Percentiles rank a stretch among this genome's conserved stretches.
Evolutionary conservation across 306 rosid species (phyloP).

Genomic region (Biancaea sappan): DNA sequence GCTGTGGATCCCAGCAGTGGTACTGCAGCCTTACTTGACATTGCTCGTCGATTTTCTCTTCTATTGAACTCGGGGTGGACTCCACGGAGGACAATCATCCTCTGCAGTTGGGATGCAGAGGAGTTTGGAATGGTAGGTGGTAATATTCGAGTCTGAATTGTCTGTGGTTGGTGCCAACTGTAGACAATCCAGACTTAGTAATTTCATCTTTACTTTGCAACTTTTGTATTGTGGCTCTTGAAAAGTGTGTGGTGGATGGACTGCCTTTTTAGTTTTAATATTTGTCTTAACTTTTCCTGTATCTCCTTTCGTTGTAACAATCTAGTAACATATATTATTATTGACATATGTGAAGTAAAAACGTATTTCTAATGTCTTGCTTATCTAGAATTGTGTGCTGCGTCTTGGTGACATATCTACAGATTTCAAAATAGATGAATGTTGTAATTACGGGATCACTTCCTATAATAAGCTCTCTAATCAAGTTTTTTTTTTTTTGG

Average conservation of each 20-base stretch:
- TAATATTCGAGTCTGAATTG: no score
- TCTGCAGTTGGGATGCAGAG: conserved; percentile 65
- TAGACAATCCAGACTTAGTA: no score
- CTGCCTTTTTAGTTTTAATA: background rate
- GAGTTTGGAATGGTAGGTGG: conserved; percentile 60
- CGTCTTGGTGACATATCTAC: conserved; percentile 8
- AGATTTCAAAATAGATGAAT: conserved; percentile 21
- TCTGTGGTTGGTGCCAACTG: no score
- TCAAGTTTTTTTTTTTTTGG: conserved; percentile 28
- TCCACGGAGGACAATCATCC: conserved; percentile 68
- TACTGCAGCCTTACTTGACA: conserved; percentile 86
- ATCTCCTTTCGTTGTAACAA: background rate
- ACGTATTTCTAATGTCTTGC: no score
- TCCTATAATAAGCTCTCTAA: conserved; percentile 33
- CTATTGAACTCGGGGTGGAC: conserved; percentile 66
- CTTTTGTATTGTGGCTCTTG: background rate
- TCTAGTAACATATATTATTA: conserved; percentile 5
- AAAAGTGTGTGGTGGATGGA: background rate
- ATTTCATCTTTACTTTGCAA: conserved; percentile 20
- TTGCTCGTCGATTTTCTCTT: conserved; percentile 81
- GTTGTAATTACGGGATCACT: conserved; percentile 15
- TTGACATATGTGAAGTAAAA: no score
- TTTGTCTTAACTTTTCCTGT: background rate
- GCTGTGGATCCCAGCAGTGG: conserved; percentile 99
- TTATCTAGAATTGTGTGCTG: no score